A percentile compares a stretch with the other conserved stretches of the same genome.
These are phyloP conservation scores for Cylindricascospora bacillispora DNA, from an alignment of 1,139 yeast species.

Conservation along the genomic window DNA sequence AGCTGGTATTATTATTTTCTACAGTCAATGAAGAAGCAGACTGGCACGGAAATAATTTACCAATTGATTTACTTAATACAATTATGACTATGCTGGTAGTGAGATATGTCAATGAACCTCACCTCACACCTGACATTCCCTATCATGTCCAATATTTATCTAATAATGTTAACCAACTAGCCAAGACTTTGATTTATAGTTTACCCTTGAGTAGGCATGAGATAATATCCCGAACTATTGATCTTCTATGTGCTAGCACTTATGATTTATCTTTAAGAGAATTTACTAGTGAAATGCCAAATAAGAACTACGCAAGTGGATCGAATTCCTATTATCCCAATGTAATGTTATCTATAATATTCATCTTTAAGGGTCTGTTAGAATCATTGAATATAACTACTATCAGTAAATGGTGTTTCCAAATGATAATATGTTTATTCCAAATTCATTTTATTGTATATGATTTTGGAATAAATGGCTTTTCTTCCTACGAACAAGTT, in stretches of 20 bases:
- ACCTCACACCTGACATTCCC: too few relatives aligned
- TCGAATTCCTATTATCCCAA: conserved; percentile 11
- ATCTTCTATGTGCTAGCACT: conserved; percentile 5
- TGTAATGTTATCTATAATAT: conserved; percentile 11
- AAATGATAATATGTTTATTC: conserved; percentile 11
- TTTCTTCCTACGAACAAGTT: conserved; percentile 18
- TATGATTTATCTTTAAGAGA: conserved; percentile 10
- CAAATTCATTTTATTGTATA: conserved; percentile 16
- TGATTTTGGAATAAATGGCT: conserved; percentile 20
- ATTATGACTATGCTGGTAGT: too few relatives aligned
- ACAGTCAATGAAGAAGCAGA: too few relatives aligned
- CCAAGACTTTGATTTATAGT: too few relatives aligned
- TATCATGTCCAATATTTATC: too few relatives aligned
- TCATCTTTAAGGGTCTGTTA: conserved; percentile 14
- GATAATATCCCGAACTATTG: conserved; percentile 4
- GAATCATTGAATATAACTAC: too few relatives aligned
- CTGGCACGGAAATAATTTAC: too few relatives aligned
- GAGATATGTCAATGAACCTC: too few relatives aligned
- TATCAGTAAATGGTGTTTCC: too few relatives aligned
- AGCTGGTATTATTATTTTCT: too few relatives aligned
- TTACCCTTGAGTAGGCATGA: too few relatives aligned
- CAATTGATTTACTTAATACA: too few relatives aligned
- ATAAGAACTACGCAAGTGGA: conserved; percentile 9
- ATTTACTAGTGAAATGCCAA: conserved; percentile 5
- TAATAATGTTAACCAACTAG: conserved; percentile 2